Conservation (phyloP, 2,329 filamentous ascomycete genomes). For the Aspergillus fischeri region DNA sequence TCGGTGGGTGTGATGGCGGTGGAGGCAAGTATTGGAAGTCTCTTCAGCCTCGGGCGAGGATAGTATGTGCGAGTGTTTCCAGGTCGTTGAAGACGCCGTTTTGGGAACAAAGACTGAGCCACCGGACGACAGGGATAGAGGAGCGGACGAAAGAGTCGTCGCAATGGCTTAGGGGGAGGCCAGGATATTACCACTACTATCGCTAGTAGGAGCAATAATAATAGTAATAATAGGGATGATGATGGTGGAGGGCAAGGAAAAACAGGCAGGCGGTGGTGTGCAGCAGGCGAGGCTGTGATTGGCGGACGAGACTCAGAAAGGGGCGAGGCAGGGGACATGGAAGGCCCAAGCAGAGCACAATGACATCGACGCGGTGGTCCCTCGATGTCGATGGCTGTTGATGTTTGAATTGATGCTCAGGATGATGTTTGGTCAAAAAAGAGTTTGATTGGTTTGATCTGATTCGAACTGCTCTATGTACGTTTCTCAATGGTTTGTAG, state of each 20-base stretch:
- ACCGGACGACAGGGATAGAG: constrained; percentile 4
- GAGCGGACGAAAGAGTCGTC: constrained; percentile 10
- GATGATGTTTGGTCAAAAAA: too few species aligned
- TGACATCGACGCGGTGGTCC: background rate
- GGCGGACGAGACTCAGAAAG: constrained; percentile 19
- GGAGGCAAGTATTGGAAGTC: constrained; percentile 5
- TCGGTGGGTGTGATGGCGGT: constrained; percentile 11
- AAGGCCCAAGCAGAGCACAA: constrained; percentile 10
- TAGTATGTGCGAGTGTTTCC: constrained; percentile 21
- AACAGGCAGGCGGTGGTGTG: constrained; percentile 5
- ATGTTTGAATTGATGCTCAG: background rate
- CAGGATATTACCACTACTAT: background rate
- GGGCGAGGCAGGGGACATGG: constrained; percentile 18
- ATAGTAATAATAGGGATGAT: constrained; percentile 1
- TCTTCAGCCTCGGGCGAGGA: constrained; percentile 40
- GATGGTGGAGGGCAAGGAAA: constrained; percentile 2
- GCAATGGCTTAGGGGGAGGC: background rate
- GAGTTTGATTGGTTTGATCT: background rate
- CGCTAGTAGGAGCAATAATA: background rate
- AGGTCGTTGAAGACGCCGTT: constrained; percentile 23
- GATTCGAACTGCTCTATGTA: background rate
- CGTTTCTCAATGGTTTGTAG: background rate
- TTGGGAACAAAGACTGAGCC: constrained; percentile 15
- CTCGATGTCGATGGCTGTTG: background rate
- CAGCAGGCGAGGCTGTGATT: constrained; percentile 13